These are phyloP conservation scores for Chrysoporthe deuterocubensis DNA, from an alignment of 2,329 filamentous ascomycete genomes.

Conservation along the genomic window DNA sequence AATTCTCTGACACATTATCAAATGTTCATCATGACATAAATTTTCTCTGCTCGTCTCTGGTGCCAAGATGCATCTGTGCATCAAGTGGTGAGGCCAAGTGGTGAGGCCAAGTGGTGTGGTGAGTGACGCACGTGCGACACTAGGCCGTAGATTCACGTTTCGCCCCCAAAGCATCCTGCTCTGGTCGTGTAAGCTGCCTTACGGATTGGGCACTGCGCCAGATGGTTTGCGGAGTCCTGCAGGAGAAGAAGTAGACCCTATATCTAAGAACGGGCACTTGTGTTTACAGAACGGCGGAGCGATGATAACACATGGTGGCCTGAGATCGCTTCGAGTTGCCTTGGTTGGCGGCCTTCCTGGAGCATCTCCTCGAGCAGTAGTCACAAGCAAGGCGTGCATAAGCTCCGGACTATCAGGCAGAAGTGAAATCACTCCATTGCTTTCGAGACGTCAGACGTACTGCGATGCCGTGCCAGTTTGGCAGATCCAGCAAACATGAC, in stretches of 20 bases:
- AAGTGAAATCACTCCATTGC: neutral
- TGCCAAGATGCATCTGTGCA: neutral
- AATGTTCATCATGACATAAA: neutral
- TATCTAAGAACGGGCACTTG: too few species aligned
- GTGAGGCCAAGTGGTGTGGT: neutral
- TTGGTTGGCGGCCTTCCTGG: neutral
- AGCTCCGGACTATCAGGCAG: neutral
- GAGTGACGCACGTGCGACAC: neutral
- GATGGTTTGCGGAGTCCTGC: too few species aligned
- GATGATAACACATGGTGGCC: neutral
- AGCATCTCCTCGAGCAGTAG: neutral
- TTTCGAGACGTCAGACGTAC: neutral
- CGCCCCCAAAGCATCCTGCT: too few species aligned
- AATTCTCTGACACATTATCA: conserved; percentile 18
- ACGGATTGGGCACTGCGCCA: too few species aligned
- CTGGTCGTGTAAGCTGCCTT: too few species aligned
- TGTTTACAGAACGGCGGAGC: neutral
- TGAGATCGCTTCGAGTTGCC: neutral
- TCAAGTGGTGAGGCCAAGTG: neutral
- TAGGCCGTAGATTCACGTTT: too few species aligned
- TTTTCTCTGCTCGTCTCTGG: neutral
- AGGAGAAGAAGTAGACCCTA: too few species aligned
- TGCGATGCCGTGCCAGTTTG: neutral
- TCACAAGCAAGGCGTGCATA: neutral
- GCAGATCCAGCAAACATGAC: neutral